Percentiles rank a stretch among this genome's conserved stretches.
Conservation (phyloP, 2,329 filamentous ascomycete species). For the Cryphonectria radicalis region DNA sequence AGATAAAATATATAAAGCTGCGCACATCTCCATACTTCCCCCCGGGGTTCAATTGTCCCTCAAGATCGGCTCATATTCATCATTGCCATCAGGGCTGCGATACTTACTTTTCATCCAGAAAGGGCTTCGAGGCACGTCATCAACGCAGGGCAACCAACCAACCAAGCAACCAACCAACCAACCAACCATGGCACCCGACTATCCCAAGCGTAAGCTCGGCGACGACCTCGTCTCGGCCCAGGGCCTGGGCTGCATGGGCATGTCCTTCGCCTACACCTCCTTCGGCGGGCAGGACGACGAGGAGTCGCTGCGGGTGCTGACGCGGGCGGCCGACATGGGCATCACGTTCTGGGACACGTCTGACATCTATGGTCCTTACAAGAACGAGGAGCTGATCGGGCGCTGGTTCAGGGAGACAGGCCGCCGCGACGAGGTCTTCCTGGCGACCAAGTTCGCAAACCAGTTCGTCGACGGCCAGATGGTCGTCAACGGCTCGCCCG, state of each 20-base stretch:
- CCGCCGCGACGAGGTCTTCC: constrained; percentile 50
- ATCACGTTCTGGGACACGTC: constrained; percentile 31
- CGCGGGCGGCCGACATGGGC: constrained; percentile 31
- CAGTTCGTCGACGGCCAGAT: constrained; percentile 31
- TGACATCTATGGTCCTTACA: constrained; percentile 27
- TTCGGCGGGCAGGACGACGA: constrained; percentile 29
- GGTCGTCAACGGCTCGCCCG: constrained; percentile 33
- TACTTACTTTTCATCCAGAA: neutral
- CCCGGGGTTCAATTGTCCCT: neutral
- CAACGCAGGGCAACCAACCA: neutral
- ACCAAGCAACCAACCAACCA: too few species aligned
- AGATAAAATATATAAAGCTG: neutral
- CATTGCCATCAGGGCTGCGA: neutral
- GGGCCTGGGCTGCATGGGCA: constrained; percentile 29
- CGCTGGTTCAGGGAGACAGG: constrained; percentile 49
- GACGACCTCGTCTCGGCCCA: constrained; percentile 27
- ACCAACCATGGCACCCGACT: constrained; percentile 14
- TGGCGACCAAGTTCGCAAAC: constrained; percentile 45
- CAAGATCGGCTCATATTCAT: neutral
- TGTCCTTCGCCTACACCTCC: constrained; percentile 28
- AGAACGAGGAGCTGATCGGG: constrained; percentile 47
- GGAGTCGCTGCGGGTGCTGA: constrained; percentile 30
- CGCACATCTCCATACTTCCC: neutral
- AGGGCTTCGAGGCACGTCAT: constrained; percentile 14
- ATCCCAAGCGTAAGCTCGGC: constrained; percentile 26